phyloP scores from a whole-genome alignment of 805 yeast species.

The Pichia californica region DNA sequence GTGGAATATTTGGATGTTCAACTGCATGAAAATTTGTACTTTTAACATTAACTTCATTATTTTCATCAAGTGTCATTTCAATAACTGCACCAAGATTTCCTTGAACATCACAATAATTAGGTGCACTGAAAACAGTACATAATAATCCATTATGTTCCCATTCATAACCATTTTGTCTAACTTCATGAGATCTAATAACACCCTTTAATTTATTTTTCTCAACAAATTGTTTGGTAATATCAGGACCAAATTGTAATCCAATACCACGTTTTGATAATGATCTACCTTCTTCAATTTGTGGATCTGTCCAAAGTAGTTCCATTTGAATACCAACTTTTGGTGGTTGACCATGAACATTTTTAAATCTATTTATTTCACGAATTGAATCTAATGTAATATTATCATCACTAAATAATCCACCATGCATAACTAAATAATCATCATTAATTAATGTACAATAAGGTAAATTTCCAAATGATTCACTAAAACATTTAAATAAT shows the following conservation, averaged over 20 bases:
- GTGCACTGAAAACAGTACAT: slow-evolving; percentile 96
- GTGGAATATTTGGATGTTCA: slow-evolving; percentile 83
- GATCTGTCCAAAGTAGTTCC: slow-evolving; percentile 98
- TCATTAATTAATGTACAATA: slow-evolving; percentile 74
- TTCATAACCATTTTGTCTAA: slow-evolving; percentile 85
- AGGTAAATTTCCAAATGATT: slow-evolving; percentile 81
- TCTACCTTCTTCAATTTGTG: slow-evolving; percentile 72
- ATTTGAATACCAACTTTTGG: slow-evolving; percentile 88
- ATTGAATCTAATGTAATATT: slow-evolving; percentile 67
- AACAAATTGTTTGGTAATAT: slow-evolving; percentile 77
- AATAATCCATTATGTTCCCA: slow-evolving; percentile 80
- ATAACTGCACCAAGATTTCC: slow-evolving; percentile 90
- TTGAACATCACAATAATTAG: slow-evolving; percentile 90
- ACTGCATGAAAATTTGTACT: slow-evolving; percentile 70
- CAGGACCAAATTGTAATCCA: slow-evolving; percentile 96
- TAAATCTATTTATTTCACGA: slow-evolving; percentile 61
- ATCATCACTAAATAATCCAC: slow-evolving; percentile 85
- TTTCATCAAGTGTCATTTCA: slow-evolving; percentile 37
- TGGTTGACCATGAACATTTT: slow-evolving; percentile 55
- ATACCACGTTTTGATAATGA: slow-evolving; percentile 90
- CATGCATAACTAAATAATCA: slow-evolving; percentile 86
- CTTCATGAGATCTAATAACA: slow-evolving; percentile 91
- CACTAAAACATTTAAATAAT: slow-evolving; percentile 75
- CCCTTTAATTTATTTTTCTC: slow-evolving; percentile 64
- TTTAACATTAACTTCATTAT: slow-evolving; percentile 27